Conservation (phyloP, 257 asterid genomes). For the Solanum dulcamara region DNA sequence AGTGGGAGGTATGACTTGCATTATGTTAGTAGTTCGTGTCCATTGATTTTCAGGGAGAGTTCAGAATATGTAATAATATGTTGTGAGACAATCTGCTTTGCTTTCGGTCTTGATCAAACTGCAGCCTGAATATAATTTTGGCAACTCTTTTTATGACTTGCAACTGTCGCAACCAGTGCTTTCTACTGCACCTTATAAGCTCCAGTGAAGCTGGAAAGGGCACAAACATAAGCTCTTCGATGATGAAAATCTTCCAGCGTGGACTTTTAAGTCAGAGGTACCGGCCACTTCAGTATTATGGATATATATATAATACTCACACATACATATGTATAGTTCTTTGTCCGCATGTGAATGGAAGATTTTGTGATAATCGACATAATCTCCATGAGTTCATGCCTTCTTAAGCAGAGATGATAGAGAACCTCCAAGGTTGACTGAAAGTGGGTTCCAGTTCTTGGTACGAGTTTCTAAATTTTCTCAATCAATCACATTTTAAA, state of each 20-base stretch:
- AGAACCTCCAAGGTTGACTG: slow-evolving; percentile 81
- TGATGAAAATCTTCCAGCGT: slow-evolving; percentile 95
- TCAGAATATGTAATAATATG: not conserved
- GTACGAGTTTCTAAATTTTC: slow-evolving; percentile 31
- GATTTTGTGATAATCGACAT: slow-evolving; percentile 6
- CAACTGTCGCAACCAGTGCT: slow-evolving; percentile 54
- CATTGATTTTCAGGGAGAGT: slow-evolving; percentile 1
- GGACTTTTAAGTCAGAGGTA: slow-evolving; percentile 93
- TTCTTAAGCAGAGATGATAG: slow-evolving; percentile 62
- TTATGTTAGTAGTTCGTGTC: not conserved
- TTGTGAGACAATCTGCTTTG: slow-evolving; percentile 6
- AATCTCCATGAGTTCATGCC: slow-evolving; percentile 14
- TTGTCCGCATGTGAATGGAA: not conserved
- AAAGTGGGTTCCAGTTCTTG: slow-evolving; percentile 96
- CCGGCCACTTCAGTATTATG: slow-evolving; percentile 5
- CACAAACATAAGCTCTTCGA: slow-evolving; percentile 78
- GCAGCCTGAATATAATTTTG: slow-evolving; percentile 22
- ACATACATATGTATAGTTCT: not conserved
- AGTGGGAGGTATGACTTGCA: slow-evolving; percentile 80
- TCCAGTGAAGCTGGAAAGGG: slow-evolving; percentile 76
- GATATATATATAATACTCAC: not conserved
- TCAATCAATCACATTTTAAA: slow-evolving; percentile 1
- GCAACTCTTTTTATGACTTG: slow-evolving; percentile 30
- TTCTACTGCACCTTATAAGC: slow-evolving; percentile 93
- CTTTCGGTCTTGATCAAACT: slow-evolving; percentile 13